These are phyloP conservation scores for Posidonia australis DNA, from an alignment of 106 monocot genomes.

Conservation along the genomic window DNA sequence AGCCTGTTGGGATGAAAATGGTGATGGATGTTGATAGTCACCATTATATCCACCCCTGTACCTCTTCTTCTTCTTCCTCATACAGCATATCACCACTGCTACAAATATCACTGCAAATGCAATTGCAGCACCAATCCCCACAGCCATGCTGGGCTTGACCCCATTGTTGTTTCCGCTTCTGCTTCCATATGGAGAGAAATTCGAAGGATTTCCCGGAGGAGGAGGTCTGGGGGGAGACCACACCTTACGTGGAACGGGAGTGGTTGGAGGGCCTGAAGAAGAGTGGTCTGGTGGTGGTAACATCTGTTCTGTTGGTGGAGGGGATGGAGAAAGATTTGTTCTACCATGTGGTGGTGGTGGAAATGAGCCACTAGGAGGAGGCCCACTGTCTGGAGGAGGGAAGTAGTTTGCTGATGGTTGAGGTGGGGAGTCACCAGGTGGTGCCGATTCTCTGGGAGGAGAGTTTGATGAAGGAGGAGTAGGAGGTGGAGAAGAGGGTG, in stretches of 20 bases:
- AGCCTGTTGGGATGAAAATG: conserved; percentile 34
- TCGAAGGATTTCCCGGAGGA: conserved; percentile 9
- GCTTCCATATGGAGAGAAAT: conserved; percentile 5
- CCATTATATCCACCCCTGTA: conserved; percentile 20
- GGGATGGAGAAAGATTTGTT: background rate
- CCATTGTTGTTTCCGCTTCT: conserved; percentile 11
- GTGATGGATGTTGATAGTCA: conserved; percentile 43
- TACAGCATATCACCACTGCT: conserved; percentile 36
- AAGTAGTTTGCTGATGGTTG: background rate
- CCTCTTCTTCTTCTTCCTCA: conserved; percentile 34
- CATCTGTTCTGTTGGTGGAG: background rate
- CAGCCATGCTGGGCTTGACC: conserved; percentile 7
- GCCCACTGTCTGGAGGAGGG: background rate
- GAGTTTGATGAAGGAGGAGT: conserved; percentile 7
- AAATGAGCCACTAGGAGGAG: background rate
- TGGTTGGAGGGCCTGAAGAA: conserved; percentile 2
- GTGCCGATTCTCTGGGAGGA: no score
- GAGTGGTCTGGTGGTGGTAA: background rate
- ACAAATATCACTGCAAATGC: conserved; percentile 29
- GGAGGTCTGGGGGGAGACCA: conserved; percentile 9
- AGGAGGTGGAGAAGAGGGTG: conserved; percentile 12
- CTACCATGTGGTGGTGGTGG: conserved; percentile 1
- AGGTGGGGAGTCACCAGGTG: conserved; percentile 1
- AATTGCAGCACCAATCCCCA: conserved; percentile 18
- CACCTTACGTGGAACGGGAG: conserved; percentile 4